Base-by-base conservation (phyloP, 2,329 filamentous ascomycete genomes). In the Arthrinium phaeospermum region DNA sequence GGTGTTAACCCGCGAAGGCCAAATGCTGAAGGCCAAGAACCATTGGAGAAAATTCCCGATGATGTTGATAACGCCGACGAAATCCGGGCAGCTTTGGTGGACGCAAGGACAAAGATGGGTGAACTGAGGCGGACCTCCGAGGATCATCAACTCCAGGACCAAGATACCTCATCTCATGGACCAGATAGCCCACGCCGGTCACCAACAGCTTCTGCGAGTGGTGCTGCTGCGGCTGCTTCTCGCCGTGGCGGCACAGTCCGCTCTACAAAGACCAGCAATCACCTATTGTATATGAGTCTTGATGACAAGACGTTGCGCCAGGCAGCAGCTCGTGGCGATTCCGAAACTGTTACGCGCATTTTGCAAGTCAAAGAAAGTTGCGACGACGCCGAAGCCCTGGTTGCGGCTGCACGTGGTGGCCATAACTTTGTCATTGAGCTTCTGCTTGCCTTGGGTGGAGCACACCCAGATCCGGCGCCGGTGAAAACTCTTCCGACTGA, bases 1-100 rank as follows among this genome's bases (percentile, higher is more conserved):
- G 96, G 95, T 14, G 96, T 97, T 16, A 97, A 99, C 79, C 96
- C 96, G 68, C 91, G 95, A 69, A 93, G 95, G 76, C 92, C 95
- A 67, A 98, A 98, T 80, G 91, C 94, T n/a, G 93, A 95, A 77
- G 96, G 96, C 6, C 93, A 98, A 79, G 94, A 98, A 78, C 96
- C 96, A 0, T 89, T 98, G 45, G 95, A 98, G 76, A 89, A 96
- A 72, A 90, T 98, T 14, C 90, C 90, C 45, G 88, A 91, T 12
- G 92, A 95, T 57, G 85, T 90, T 12, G 93, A 97, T 3, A 92
- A 96, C 74, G 91, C 91, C n/a, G 89, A 91, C 22, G 93, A 95
- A 73, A 96, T 98, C 53, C 91, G 94, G 71, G 88, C 86, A 19
- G 88, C 90, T 4, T 85, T 96, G 37, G 86, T 90, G 47, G 91